Evolutionary conservation across 352 stramenopile species (phyloP).

Genomic region (Phytophthora hibernalis): DNA sequence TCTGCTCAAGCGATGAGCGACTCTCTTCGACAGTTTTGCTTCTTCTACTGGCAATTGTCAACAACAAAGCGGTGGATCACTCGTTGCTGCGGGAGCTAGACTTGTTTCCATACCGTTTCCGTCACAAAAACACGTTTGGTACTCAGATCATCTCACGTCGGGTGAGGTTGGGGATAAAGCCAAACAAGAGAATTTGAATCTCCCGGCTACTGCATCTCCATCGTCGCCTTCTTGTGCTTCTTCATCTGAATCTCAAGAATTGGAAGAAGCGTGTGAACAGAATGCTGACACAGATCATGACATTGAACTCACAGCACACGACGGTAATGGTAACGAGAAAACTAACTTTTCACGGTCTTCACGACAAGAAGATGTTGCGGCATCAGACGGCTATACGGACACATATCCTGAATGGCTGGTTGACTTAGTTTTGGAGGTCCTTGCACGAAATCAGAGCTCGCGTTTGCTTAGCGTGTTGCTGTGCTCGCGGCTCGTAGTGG

Average conservation of each 20-base stretch:
- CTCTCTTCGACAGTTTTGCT: constrained; percentile 68
- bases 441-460: constrained; percentile 55
- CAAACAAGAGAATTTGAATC: constrained; percentile 7
- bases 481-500: constrained; percentile 56
- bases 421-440: constrained; percentile 48
- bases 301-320: constrained; percentile 12
- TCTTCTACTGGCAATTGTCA: constrained; percentile 68
- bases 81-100: constrained; percentile 68
- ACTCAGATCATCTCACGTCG: neutral
- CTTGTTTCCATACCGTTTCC: constrained; percentile 61
- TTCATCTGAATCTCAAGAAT: constrained; percentile 30
- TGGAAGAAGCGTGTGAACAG: constrained; percentile 12
- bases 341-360: neutral
- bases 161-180: constrained; percentile 8
- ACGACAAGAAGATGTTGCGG: constrained; percentile 8
- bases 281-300: constrained; percentile 1
- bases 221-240: constrained; percentile 36
- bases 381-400: constrained; percentile 6
- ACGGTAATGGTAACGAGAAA: constrained; percentile 24
- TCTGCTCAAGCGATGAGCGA: constrained; percentile 69
- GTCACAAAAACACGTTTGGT: constrained; percentile 23
- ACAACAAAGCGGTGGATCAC: constrained; percentile 69
- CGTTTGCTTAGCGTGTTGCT: constrained; percentile 69
- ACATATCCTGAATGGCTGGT: constrained; percentile 65
- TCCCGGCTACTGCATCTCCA: constrained; percentile 25